Base-by-base conservation (phyloP, 2,329 filamentous ascomycete species). In the Madurella mycetomatis region DNA sequence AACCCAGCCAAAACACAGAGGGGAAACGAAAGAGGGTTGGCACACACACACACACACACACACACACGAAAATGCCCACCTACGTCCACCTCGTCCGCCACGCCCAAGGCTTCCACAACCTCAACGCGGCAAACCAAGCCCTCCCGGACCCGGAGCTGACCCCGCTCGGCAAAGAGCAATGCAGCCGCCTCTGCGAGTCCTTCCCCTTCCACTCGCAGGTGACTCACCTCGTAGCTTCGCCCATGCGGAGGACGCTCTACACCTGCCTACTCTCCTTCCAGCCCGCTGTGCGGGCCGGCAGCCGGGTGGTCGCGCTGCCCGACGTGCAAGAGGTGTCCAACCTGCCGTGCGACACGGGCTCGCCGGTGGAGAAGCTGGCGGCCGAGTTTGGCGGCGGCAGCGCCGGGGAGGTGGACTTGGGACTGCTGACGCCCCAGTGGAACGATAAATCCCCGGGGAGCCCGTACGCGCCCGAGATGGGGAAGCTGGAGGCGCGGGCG, bases 141-240 rank as follows among this genome's bases (percentile, higher is more conserved):
- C 75, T 95, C 41, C 84, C 69, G n/a, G 92, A 96, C 66, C 91
- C 92, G 1, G 75, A 82, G 55, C 80, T 96, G 51, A 96, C 92
- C 1, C 76, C 81, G 0, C 76, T 85, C n/a, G 92, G 92, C 63
- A 77, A 85, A 67, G 65, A 83, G 58, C 90, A 96, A 78, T 95
- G 90, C 73, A 73, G 70, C 25, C 68, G 71, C 15, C 83, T 96
- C 41, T 71, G 79, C 63, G 66, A 75, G 31, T 58, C 62, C 17
- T 95, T 95, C 67, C 82, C 87, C 9, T 71, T 81, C 69, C 85
- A 88, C 67, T 73, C 76, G 58, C 71, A 77, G 40, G 74, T 94
- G 65, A 85, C 86, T 4, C 78, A 87, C 62, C 78, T 95, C 12
- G 79, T 91, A 18, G 84, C 90, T 40, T 94, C 89, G 1, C 90